Evolutionary conservation across 805 yeast genomes (phyloP).

Genomic region (Monosporozyma unispora): DNA sequence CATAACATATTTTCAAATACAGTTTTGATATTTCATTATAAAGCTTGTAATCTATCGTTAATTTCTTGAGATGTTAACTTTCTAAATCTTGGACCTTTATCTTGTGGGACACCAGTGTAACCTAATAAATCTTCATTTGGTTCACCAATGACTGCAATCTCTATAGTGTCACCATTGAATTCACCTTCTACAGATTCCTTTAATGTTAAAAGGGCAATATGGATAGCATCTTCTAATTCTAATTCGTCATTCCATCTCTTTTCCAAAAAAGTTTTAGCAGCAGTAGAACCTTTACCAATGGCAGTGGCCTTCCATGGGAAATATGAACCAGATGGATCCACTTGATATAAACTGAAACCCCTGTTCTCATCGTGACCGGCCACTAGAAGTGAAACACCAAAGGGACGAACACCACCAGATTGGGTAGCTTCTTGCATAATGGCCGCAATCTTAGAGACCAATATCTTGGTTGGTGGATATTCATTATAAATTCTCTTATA

Average conservation of each 20-base stretch:
- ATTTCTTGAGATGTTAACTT: constrained; percentile 83
- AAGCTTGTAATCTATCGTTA: constrained; percentile 88
- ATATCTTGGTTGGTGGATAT: constrained; percentile 90
- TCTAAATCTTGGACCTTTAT: constrained; percentile 83
- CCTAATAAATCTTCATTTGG: constrained; percentile 78
- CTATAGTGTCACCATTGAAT: constrained; percentile 92
- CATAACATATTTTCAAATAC: background rate
- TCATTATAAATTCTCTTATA: constrained; percentile 92
- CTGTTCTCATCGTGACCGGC: constrained; percentile 85
- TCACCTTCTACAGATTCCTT: constrained; percentile 98
- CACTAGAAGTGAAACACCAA: constrained; percentile 86
- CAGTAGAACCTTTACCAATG: constrained; percentile 88
- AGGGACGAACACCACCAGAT: constrained; percentile 98
- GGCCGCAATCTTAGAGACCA: constrained; percentile 91
- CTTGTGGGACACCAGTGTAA: constrained; percentile 67
- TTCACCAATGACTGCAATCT: constrained; percentile 77
- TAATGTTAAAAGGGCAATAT: constrained; percentile 85
- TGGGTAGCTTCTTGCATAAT: constrained; percentile 99
- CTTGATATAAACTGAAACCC: constrained; percentile 80
- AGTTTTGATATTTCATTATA: constrained; percentile 35
- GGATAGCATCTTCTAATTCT: constrained; percentile 96
- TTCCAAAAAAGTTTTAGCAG: constrained; percentile 96
- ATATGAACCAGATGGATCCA: constrained; percentile 95
- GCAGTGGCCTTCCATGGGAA: constrained; percentile 99
- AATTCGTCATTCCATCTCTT: constrained; percentile 97